Percentiles rank a stretch among this genome's conserved stretches.
These are phyloP conservation scores for Rhizophlyctis rosea DNA, from an alignment of 192 early-diverging fungal genomes.

Conservation along the genomic window DNA sequence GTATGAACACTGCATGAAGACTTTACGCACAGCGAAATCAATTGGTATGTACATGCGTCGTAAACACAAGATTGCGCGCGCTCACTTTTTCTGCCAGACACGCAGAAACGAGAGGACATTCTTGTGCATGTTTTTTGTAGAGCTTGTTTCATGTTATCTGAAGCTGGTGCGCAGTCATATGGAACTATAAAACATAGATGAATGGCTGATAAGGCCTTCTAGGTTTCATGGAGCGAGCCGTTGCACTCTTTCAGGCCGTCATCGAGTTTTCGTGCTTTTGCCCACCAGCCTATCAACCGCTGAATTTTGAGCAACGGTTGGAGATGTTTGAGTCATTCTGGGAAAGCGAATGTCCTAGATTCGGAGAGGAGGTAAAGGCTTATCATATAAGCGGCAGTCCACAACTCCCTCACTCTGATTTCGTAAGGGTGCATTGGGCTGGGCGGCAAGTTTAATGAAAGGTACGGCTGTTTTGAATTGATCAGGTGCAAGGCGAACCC, in stretches of 20 bases:
- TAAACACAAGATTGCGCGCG: neutral
- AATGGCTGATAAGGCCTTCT: no score
- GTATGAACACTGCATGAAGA: conserved; percentile 33
- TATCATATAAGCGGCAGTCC: no score
- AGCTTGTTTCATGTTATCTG: conserved; percentile 18
- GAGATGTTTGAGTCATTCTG: conserved; percentile 47
- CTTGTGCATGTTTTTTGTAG: conserved; percentile 34
- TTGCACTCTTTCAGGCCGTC: conserved; percentile 44
- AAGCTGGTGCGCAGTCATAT: no score
- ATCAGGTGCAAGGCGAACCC: neutral
- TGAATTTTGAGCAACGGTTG: conserved; percentile 29
- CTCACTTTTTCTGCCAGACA: conserved; percentile 18
- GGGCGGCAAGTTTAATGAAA: conserved; percentile 27
- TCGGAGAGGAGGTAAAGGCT: conserved; percentile 41
- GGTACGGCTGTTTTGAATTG: conserved; percentile 6
- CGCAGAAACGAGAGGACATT: conserved; percentile 16
- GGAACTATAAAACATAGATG: no score
- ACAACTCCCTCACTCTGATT: no score
- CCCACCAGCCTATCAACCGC: conserved; percentile 31
- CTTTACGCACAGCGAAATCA: neutral
- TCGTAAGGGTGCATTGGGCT: conserved; percentile 34
- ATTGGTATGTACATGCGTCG: neutral
- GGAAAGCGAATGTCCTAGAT: conserved; percentile 42
- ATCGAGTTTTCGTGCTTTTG: conserved; percentile 47
- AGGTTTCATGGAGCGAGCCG: conserved; percentile 40